Conservation (phyloP, 1,284 basidiomycete genomes). For the Tetrapyrgos nigripes region DNA sequence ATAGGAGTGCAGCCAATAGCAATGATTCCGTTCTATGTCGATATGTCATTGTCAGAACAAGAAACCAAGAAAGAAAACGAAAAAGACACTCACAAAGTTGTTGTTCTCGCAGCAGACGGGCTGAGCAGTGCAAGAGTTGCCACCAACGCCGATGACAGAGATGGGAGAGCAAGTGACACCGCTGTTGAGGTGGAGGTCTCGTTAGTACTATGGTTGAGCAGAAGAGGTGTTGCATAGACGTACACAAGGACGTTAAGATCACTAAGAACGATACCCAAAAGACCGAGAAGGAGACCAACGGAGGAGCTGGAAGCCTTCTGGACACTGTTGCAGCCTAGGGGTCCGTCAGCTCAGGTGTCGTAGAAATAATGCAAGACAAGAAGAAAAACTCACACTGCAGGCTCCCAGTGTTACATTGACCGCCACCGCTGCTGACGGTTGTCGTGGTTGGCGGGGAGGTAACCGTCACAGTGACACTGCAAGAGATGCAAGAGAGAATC, state of each 20-base stretch:
- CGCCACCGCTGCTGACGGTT: conserved; percentile 16
- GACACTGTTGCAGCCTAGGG: conserved; percentile 24
- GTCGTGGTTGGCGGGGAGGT: conserved; percentile 22
- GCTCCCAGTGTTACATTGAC: conserved; percentile 24
- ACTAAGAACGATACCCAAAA: conserved; percentile 25
- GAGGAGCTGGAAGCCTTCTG: conserved; percentile 8
- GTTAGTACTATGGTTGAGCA: background rate
- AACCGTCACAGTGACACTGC: conserved; percentile 20
- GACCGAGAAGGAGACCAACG: conserved; percentile 25
- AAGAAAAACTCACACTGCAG: conserved; percentile 24
- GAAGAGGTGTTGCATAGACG: background rate
- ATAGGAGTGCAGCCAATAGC: conserved; percentile 9
- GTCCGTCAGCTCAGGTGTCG: too few species aligned
- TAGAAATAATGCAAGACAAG: background rate
- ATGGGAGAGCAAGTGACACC: conserved; percentile 16
- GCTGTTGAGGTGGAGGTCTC: conserved; percentile 23
- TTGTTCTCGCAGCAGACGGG: conserved; percentile 23
- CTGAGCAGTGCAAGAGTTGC: conserved; percentile 16
- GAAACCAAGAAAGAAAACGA: background rate
- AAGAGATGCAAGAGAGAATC: conserved; percentile 8
- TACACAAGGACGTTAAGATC: conserved; percentile 20
- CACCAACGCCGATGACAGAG: conserved; percentile 8
- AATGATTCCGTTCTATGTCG: conserved; percentile 26
- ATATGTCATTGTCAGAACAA: conserved; percentile 5
- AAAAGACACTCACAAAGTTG: conserved; percentile 15